Evolutionary conservation across 805 yeast genomes (phyloP), one percentile per base, ranked within the genome.

Genomic region (Wickerhamiella sergipiensis): DNA sequence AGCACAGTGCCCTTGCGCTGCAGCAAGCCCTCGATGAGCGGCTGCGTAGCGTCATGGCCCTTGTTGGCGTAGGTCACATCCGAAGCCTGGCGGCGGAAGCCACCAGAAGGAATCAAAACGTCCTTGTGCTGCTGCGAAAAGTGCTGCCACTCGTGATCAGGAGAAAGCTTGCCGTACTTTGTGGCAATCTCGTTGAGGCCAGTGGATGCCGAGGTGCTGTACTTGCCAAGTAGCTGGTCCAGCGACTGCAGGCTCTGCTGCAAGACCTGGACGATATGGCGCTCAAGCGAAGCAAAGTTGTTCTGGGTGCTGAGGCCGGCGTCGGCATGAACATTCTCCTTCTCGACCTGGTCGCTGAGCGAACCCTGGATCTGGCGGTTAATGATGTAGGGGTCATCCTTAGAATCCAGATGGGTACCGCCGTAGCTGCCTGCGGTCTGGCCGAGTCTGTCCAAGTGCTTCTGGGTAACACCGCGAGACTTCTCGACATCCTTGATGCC

Each of bases 11-110:
- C 74, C 60, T 73, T 74, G 49, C 74, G 70, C 55, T 65, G 64
- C 42, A 76, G 60, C 24, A 67, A 54, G 39, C 81, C 81, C 56
- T 74, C 77, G 15, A 76, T 61, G 23, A 74, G 60, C 2, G 81
- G 79, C 31, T 51, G 55, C 6, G 75, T 65, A 2, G 75, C 56
- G 29, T 62, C 64, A 57, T 73, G 75, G 47, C 61, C 60, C 53
- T 63, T 62, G 57, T 75, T 70, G 29, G 67, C 60, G 57, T 70
- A 77, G 6, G 66, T 54, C 26, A 75, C 59, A 24, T 57, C 53
- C 15, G 60, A 59, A 38, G 72, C 53, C 18, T 64, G 61, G 42
- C 79, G 67, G 58, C 73, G 72, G 47, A 60, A 58, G 50, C 64
- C 63, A 18, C 48, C 43, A 13, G 65, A 55, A 23, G 65, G 64